phyloP scores from a whole-genome alignment of 78 protist species.

The Dictyostelium firmibasis region DNA sequence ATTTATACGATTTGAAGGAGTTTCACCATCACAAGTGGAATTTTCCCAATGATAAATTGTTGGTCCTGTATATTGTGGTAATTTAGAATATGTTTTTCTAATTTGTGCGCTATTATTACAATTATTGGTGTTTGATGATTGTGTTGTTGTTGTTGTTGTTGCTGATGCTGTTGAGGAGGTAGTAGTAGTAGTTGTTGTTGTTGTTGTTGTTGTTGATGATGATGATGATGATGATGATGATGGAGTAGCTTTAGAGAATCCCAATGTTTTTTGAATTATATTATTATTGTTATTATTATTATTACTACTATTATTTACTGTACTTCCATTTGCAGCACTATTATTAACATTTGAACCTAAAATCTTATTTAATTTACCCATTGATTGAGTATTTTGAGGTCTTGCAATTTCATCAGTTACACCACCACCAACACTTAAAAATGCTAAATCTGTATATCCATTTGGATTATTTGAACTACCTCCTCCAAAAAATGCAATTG shows the following conservation, averaged over 20 bases:
- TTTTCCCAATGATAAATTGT: constrained; percentile 38
- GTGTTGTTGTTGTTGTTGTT: neutral
- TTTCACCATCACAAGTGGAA: neutral
- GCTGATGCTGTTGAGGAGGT: constrained; percentile 1
- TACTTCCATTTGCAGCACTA: neutral
- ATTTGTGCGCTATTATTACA: neutral
- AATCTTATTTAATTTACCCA: constrained; percentile 18
- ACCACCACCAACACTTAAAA: constrained; percentile 34
- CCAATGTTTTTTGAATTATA: neutral
- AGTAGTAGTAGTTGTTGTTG: neutral
- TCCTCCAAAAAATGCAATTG: constrained; percentile 52
- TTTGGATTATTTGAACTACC: neutral
- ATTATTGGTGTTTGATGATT: no score
- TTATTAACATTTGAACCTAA: constrained; percentile 10
- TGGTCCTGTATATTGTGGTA: constrained; percentile 34
- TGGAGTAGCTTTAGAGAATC: neutral
- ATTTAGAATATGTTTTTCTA: constrained; percentile 49
- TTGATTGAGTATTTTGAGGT: constrained; percentile 42
- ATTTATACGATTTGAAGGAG: constrained; percentile 6
- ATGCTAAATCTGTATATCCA: constrained; percentile 22
- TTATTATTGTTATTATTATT: neutral
- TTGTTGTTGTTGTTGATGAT: neutral
- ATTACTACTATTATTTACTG: neutral
- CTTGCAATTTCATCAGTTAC: constrained; percentile 42
- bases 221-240: no score